Evolutionary conservation across 75 land plant genomes (phyloP), one percentile per base, ranked within the genome.

Genomic region (Ceratopteris richardii): DNA sequence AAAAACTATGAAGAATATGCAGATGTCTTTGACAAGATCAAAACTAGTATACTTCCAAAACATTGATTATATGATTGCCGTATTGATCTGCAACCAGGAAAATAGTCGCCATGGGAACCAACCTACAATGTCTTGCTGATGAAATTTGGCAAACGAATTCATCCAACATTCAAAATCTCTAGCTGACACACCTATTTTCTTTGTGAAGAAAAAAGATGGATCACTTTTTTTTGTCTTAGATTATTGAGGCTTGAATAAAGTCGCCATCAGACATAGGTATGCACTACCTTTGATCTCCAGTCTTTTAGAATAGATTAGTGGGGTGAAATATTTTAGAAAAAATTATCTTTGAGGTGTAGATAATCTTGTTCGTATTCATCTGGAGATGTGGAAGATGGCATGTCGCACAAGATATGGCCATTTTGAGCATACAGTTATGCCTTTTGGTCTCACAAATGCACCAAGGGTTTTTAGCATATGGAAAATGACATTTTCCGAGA

Each of bases 151-250:
- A 11, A 51, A 19, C 10, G 54, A 18, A 19, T 51, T 51, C n/a
- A 51, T 51, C 18, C 54, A 23, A 23, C 54, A 57, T 30, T 57
- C 58, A 24, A 25, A 27, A 30, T 57, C 58, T 11, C 58, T 40
- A 10, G 58, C 58, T 25, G 58, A 14, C 18, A 40, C 58, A 26
- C 58, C 58, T 14, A 57, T 40, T 40, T 40, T 40, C 0, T 50
- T 72, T 25, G 75, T 67, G 0, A 37, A 59, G 19, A 75, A 63
- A 29, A 61, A 59, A 22, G 72, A 75, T 65, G 59, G 68, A 0
- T n/a, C 56, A 0, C 61, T 53, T 36, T 29, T 58, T 0, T 54
- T 76, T 33, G 51, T 47, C 58, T 33, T 60, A 1, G 69, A 72
- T 44, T 72, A 72, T 39, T 10, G 58, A 14, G 57, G 0, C 0